A percentile compares a stretch with the other conserved stretches of the same genome.
phyloP scores from a whole-genome alignment of 2,329 filamentous ascomycete genomes.

The Colletotrichum abscissum region DNA sequence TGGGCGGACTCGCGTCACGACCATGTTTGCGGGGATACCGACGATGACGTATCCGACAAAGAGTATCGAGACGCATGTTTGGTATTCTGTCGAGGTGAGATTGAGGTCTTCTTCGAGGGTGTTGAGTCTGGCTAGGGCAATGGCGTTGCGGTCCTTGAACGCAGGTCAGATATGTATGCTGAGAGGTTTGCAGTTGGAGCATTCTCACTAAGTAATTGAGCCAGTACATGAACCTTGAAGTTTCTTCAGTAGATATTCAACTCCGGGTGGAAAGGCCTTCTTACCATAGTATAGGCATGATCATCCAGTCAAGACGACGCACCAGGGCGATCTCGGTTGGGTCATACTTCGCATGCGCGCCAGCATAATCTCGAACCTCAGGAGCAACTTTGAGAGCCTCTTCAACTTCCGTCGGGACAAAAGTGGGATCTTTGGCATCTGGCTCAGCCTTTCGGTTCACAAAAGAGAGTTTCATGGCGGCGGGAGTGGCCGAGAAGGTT shows the following conservation, averaged over 20 bases:
- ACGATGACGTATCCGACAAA: conserved; percentile 42
- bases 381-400: neutral
- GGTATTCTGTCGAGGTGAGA: conserved; percentile 48
- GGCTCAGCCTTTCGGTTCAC: neutral
- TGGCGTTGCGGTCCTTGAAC: conserved; percentile 58
- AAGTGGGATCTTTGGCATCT: neutral
- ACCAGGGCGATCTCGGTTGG: conserved; percentile 48
- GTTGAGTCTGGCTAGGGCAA: conserved; percentile 66
- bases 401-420: neutral
- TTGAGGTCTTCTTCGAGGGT: conserved; percentile 63
- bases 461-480: neutral
- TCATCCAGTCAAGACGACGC: conserved; percentile 47
- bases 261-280: conserved; percentile 49
- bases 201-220: conserved; percentile 27
- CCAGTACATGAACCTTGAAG: conserved; percentile 48
- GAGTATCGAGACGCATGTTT: conserved; percentile 30
- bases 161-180: neutral
- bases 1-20: conserved; percentile 28
- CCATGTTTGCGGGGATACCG: conserved; percentile 41
- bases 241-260: conserved; percentile 34
- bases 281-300: conserved; percentile 51
- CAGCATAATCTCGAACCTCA: conserved; percentile 42
- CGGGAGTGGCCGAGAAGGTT: neutral
- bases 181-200: fast-evolving
- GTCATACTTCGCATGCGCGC: conserved; percentile 45